Evolutionary conservation across 371 early-diverging fungal genomes (phyloP).

Genomic region (Mortierella sp.): DNA sequence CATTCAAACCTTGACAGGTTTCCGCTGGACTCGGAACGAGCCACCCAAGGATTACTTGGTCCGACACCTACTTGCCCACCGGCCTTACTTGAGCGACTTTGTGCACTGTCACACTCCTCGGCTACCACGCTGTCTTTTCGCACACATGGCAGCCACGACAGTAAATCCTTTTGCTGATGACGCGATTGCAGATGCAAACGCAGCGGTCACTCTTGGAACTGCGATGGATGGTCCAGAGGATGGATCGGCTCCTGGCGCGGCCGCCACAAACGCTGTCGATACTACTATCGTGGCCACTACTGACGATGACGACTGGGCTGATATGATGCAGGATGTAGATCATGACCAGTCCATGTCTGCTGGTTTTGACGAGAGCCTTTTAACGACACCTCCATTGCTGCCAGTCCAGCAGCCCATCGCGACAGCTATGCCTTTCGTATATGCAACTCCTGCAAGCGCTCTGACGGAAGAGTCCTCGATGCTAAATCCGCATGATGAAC

Average conservation of each 20-base stretch:
- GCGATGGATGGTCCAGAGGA: slow-evolving; percentile 15
- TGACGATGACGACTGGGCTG: slow-evolving; percentile 24
- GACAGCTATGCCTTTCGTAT: slow-evolving; percentile 41
- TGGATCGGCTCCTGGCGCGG: slow-evolving; percentile 11
- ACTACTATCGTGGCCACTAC: slow-evolving; percentile 23
- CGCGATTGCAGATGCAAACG: not conserved
- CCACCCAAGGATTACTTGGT: slow-evolving; percentile 46
- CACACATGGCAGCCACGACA: slow-evolving; percentile 17
- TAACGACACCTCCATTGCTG: slow-evolving; percentile 30
- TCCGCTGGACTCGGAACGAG: slow-evolving; percentile 52
- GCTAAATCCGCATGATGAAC: too few relatives aligned
- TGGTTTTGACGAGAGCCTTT: slow-evolving; percentile 9
- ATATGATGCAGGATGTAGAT: slow-evolving; percentile 27
- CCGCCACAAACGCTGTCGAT: slow-evolving; percentile 14
- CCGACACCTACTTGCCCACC: slow-evolving; percentile 39
- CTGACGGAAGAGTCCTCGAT: slow-evolving; percentile 4
- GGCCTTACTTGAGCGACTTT: slow-evolving; percentile 49
- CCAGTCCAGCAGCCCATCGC: slow-evolving; percentile 42
- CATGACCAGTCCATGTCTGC: slow-evolving; percentile 26
- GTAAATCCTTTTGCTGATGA: slow-evolving; percentile 16
- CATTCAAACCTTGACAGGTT: slow-evolving; percentile 41
- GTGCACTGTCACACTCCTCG: slow-evolving; percentile 44
- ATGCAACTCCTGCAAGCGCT: slow-evolving; percentile 3
- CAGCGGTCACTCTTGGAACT: not conserved
- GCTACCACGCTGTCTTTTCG: slow-evolving; percentile 40